Evolutionary conservation across 306 rosid species (phyloP).

Genomic region (Medicago lupulina): DNA sequence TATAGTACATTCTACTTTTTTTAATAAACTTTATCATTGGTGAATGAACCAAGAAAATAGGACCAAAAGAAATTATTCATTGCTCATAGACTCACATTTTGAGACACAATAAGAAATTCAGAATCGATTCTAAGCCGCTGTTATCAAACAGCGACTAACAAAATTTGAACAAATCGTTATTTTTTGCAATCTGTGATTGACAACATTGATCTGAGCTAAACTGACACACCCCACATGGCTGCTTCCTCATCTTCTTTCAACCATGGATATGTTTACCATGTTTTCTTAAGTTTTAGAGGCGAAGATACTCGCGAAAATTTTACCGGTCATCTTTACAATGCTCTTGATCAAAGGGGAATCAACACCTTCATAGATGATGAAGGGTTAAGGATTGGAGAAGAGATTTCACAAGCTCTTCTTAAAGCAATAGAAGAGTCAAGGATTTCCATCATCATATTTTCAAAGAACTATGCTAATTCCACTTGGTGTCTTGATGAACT

Average conservation of each 20-base stretch:
- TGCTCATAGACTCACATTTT: neutral
- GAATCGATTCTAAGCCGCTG: too few relatives aligned
- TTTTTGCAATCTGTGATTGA: neutral
- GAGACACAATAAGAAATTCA: neutral
- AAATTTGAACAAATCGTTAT: neutral
- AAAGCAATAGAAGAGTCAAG: conserved; percentile 44
- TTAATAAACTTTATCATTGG: conserved; percentile 5
- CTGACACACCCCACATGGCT: neutral
- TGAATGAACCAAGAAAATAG: neutral
- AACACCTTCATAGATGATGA: conserved; percentile 50
- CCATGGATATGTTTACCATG: conserved; percentile 41
- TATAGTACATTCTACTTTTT: neutral
- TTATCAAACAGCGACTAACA: too few relatives aligned
- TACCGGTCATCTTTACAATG: conserved; percentile 41
- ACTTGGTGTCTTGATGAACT: conserved; percentile 46
- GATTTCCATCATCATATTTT: conserved; percentile 44
- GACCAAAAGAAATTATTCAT: neutral
- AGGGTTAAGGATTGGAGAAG: conserved; percentile 38
- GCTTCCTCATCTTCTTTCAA: conserved; percentile 35
- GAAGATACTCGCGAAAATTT: conserved; percentile 41
- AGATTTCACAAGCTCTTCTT: conserved; percentile 45
- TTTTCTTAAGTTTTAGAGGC: conserved; percentile 43
- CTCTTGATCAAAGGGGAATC: conserved; percentile 46
- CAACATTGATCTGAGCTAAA: neutral
- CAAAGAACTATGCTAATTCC: conserved; percentile 41